Conservation (phyloP, 2,329 filamentous ascomycete genomes). For the Penicillium sp. region DNA sequence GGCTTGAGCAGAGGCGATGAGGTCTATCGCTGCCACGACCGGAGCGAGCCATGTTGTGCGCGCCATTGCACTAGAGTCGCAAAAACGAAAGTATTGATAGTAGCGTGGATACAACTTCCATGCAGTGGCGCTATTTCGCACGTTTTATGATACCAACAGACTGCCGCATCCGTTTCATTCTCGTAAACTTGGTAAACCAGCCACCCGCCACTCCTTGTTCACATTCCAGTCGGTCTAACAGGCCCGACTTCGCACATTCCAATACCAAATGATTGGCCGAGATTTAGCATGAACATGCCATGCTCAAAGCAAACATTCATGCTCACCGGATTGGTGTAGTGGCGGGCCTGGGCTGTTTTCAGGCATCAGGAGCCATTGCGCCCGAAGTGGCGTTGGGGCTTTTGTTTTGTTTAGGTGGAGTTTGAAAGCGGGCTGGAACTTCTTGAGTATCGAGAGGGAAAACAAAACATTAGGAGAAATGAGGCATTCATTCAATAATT, state of each 20-base stretch:
- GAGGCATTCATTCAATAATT: not conserved
- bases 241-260: not conserved
- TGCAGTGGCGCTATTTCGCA: not conserved
- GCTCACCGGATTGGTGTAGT: not conserved
- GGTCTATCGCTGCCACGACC: not conserved
- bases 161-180: not conserved
- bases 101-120: not conserved
- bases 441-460: no score
- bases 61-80: not conserved
- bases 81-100: not conserved
- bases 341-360: not conserved
- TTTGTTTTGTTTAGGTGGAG: not conserved
- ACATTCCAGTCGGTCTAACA: not conserved
- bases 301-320: not conserved
- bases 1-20: not conserved
- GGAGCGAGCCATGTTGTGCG: conserved; percentile 1
- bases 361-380: not conserved
- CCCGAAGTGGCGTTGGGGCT: not conserved
- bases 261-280: not conserved
- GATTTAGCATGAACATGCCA: not conserved
- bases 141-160: not conserved
- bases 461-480: not conserved
- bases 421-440: no score
- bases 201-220: not conserved
- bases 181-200: not conserved